Base-by-base conservation (phyloP, 306 rosid species). In the Prunus mira region DNA sequence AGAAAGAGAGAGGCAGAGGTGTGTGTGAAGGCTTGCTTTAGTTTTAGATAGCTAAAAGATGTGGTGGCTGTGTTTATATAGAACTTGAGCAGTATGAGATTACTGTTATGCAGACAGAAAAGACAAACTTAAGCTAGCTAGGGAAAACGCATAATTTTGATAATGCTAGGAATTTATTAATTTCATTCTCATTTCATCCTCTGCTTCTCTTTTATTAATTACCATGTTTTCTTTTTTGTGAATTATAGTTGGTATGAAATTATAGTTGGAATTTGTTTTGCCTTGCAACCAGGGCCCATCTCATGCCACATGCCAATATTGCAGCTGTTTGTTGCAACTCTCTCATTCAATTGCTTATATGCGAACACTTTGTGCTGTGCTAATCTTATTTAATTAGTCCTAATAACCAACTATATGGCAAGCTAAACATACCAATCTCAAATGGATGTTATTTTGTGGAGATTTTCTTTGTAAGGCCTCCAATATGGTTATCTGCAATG, bases 21-120 rank as follows among this genome's bases (percentile, higher is more conserved):
- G 25, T 65, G 69, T 65, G 27, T 34, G 47, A n/a, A 55, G 78
- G 43, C 58, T 22, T 55, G 72, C 30, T 69, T 49, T 17, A 41
- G 85, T 30, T 61, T 61, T 49, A 27, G 41, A 81, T 73, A 55
- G 72, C 51, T 27, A 50, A 27, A 66, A 30, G 27, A 56, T 27
- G 80, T 80, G 86, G 71, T 77, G 72, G 87, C 81, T 82, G 85
- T 50, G 90, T 77, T 82, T 89, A 84, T 85, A 89, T 87, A 88
- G 83, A 71, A 52, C 10, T 24, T 25, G 65, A 22, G 65, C 65
- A 55, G 80, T 45, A 74, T 72, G 51, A 73, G 62, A 71, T 34
- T 69, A 80, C 81, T 80, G 65, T 86, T 13, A 27, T 18, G 78
- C 19, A 76, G 75, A 62, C 56, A 69, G 41, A 75, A 7, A 28